Evolutionary conservation across 75 land plant species (phyloP).

Genomic region (Isoetes taiwanensis): DNA sequence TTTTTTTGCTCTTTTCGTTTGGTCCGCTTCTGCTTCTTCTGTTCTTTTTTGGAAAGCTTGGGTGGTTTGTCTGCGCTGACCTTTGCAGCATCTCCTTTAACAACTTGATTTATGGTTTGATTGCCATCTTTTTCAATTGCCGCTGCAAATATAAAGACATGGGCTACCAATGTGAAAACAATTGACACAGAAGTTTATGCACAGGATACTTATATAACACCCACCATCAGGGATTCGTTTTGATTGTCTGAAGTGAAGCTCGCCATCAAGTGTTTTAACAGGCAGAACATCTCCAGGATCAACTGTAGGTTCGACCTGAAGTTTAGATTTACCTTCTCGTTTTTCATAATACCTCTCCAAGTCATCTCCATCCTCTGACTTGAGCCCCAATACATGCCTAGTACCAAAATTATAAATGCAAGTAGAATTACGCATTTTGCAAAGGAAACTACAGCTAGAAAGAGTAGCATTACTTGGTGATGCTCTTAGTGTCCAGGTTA

Average conservation of each 20-base stretch:
- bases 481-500: constrained; percentile 48
- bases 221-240: background rate
- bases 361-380: constrained; percentile 32
- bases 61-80: too few species aligned
- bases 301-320: constrained; percentile 14
- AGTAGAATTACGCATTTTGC: background rate
- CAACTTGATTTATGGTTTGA: background rate
- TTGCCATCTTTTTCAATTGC: constrained; percentile 5
- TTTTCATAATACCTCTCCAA: constrained; percentile 67
- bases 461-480: constrained; percentile 41
- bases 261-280: constrained; percentile 63
- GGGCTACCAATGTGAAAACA: background rate
- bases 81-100: background rate
- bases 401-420: background rate
- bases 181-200: background rate
- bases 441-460: background rate
- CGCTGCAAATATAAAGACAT: background rate
- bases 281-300: constrained; percentile 78
- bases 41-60: constrained; percentile 67
- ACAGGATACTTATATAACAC: background rate
- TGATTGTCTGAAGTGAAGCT: constrained; percentile 29
- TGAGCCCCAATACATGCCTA: constrained; percentile 67
- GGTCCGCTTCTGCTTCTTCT: constrained; percentile 43
- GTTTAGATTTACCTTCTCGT: constrained; percentile 11
- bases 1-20: constrained; percentile 48